phyloP scores from a whole-genome alignment of 2,329 filamentous ascomycete genomes.

The Fusarium heterosporum region DNA sequence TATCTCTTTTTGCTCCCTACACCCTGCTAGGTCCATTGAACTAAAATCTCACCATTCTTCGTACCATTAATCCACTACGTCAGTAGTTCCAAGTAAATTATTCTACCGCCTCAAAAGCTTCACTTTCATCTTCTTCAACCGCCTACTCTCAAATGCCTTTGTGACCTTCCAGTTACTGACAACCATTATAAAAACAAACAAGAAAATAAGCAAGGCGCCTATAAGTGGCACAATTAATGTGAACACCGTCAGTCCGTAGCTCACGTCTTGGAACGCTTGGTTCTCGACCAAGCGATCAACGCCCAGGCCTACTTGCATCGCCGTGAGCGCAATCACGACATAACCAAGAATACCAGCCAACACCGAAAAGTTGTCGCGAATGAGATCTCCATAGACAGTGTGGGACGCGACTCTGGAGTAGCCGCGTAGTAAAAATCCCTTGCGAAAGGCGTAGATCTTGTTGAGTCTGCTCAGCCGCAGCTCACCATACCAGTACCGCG shows the following conservation, averaged over 20 bases:
- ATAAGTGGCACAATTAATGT: constrained; percentile 33
- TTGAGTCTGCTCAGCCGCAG: constrained; percentile 56
- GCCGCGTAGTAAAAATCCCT: constrained; percentile 26
- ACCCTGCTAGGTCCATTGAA: background rate
- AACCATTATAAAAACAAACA: constrained; percentile 33
- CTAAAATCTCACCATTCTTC: background rate
- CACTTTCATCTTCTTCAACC: constrained; percentile 29
- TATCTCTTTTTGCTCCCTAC: background rate
- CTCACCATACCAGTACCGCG: constrained; percentile 57
- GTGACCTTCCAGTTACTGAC: constrained; percentile 33
- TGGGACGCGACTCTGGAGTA: constrained; percentile 37
- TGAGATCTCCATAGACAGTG: constrained; percentile 31
- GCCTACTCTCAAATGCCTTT: constrained; percentile 25
- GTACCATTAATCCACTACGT: background rate
- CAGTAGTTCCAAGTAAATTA: background rate
- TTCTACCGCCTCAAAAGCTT: background rate
- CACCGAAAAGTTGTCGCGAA: constrained; percentile 36
- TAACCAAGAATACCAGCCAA: constrained; percentile 36
- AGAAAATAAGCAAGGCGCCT: constrained; percentile 23
- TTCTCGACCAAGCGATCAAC: constrained; percentile 14
- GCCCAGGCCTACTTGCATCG: constrained; percentile 33
- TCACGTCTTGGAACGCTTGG: constrained; percentile 20
- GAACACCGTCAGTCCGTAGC: constrained; percentile 33
- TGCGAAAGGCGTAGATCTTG: constrained; percentile 35
- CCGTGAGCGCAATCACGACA: constrained; percentile 35